phyloP scores from a whole-genome alignment of 2,329 filamentous ascomycete genomes.

The Fusarium hainanense region DNA sequence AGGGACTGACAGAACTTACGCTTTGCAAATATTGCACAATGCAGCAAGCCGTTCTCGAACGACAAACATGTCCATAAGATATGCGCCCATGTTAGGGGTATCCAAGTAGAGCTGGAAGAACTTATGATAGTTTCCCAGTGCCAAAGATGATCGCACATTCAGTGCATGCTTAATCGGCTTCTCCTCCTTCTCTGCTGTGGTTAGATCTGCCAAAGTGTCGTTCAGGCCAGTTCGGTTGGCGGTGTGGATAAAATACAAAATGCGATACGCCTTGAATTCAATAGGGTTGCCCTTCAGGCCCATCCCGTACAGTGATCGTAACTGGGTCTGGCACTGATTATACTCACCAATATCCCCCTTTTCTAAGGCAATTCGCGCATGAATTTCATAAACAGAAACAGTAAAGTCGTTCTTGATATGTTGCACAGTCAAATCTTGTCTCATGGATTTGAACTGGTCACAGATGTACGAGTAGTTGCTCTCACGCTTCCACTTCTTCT shows the following conservation, averaged over 20 bases:
- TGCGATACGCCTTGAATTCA: constrained; percentile 99
- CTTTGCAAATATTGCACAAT: constrained; percentile 91
- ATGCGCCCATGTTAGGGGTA: constrained; percentile 96
- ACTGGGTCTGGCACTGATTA: constrained; percentile 99
- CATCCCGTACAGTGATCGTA: constrained; percentile 89
- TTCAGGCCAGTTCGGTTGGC: constrained; percentile 98
- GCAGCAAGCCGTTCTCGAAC: constrained; percentile 91
- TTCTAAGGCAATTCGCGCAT: constrained; percentile 96
- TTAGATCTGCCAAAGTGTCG: constrained; percentile 99
- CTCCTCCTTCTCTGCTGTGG: constrained; percentile 91
- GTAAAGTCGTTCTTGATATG: constrained; percentile 97
- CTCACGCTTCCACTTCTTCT: constrained; percentile 94
- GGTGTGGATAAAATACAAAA: constrained; percentile 99
- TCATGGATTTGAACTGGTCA: constrained; percentile 98
- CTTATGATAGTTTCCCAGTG: constrained; percentile 94
- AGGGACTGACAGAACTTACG: constrained; percentile 71
- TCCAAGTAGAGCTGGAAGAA: constrained; percentile 97
- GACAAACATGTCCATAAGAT: constrained; percentile 99
- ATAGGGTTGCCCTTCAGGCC: constrained; percentile 88
- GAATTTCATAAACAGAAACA: constrained; percentile 95
- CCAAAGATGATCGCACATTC: constrained; percentile 88
- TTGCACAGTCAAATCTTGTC: constrained; percentile 97
- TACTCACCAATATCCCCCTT: constrained; percentile 99
- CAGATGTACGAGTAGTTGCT: constrained; percentile 97
- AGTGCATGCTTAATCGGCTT: constrained; percentile 88